phyloP scores from a whole-genome alignment of 2,329 filamentous ascomycete genomes.

The Orbilia brochopaga region DNA sequence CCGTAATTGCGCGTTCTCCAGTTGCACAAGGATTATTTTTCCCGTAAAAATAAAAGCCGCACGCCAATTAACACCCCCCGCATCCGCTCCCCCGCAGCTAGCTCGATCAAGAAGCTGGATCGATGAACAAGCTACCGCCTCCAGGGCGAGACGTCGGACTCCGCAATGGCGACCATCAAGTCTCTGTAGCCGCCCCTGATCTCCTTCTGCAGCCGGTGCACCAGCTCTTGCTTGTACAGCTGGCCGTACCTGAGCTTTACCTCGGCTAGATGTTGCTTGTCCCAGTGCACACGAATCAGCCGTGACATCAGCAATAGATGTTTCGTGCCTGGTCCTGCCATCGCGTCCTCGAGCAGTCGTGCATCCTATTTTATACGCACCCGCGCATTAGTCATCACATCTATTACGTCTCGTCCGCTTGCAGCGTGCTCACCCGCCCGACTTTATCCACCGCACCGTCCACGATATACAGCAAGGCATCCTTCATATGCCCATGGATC shows the following conservation, averaged over 20 bases:
- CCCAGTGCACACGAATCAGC: constrained; percentile 84
- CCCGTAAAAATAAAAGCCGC: constrained; percentile 1
- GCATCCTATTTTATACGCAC: constrained; percentile 65
- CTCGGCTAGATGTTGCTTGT: constrained; percentile 73
- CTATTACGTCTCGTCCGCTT: not conserved
- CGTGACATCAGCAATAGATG: constrained; percentile 78
- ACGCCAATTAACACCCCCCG: constrained; percentile 2
- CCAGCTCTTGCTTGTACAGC: constrained; percentile 71
- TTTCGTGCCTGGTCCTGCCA: constrained; percentile 86
- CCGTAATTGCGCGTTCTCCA: not conserved
- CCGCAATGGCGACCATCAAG: constrained; percentile 70
- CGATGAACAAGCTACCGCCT: constrained; percentile 15
- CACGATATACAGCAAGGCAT: constrained; percentile 76
- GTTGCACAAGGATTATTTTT: not conserved
- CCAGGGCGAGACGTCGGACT: constrained; percentile 44
- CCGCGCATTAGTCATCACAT: constrained; percentile 5
- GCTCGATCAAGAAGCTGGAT: constrained; percentile 31
- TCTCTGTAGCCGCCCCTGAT: constrained; percentile 82
- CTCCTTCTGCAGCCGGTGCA: constrained; percentile 75
- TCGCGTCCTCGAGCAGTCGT: constrained; percentile 78
- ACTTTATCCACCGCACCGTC: constrained; percentile 75
- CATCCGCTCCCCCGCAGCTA: constrained; percentile 25
- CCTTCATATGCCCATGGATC: constrained; percentile 91
- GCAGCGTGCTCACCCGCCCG: constrained; percentile 34
- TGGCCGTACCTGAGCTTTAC: constrained; percentile 79